These are phyloP conservation scores for Murraya koenigii DNA, from an alignment of 345 rosid genomes.

Conservation along the genomic window DNA sequence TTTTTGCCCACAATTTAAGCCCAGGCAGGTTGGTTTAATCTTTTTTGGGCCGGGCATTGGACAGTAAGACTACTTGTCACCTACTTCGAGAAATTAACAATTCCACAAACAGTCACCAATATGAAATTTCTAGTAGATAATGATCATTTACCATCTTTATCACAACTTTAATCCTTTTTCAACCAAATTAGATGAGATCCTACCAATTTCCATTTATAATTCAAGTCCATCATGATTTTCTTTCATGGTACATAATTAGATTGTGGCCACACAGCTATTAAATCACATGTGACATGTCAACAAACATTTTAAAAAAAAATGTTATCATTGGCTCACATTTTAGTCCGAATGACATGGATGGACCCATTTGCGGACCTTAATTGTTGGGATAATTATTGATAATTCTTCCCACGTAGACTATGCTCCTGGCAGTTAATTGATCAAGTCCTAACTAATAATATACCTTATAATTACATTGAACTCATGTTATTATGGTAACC, in stretches of 20 bases:
- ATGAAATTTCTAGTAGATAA: background rate
- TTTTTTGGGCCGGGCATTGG: too few species aligned
- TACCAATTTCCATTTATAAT: background rate
- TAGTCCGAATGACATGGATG: background rate
- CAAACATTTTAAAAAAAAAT: background rate
- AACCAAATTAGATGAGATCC: background rate
- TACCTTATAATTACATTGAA: background rate
- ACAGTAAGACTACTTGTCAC: too few species aligned
- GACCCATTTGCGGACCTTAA: background rate
- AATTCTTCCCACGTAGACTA: background rate
- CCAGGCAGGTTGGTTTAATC: too few species aligned
- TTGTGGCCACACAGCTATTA: background rate
- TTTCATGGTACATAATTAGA: background rate
- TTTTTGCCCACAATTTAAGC: too few species aligned
- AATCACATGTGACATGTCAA: constrained; percentile 18
- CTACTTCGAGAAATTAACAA: too few species aligned
- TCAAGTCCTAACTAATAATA: background rate
- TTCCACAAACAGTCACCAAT: too few species aligned
- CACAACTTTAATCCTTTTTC: background rate
- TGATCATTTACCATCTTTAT: background rate
- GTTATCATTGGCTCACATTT: constrained; percentile 15
- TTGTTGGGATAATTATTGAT: background rate
- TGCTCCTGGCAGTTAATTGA: background rate
- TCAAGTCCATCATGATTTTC: constrained; percentile 6
- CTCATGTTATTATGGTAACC: background rate